Base-by-base conservation (phyloP, 2,329 filamentous ascomycete genomes). In the Fusarium sp. region DNA sequence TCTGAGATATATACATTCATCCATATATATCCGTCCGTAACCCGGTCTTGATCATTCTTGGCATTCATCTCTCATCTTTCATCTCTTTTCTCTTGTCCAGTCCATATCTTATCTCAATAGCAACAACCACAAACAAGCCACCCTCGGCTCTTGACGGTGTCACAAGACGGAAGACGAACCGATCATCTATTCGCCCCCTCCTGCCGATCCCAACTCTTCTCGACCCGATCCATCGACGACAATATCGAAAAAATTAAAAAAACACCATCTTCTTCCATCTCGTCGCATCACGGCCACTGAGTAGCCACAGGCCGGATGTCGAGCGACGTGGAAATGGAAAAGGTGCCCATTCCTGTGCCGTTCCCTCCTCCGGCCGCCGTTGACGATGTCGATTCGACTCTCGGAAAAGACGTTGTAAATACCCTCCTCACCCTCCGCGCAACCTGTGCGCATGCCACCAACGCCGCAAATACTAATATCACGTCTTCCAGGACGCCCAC, bases 331-430 rank as follows among this genome's bases (percentile, higher is more conserved):
- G 67, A 70, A 39, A 75, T 69, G 65, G 67, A 73, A 36, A 74
- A 75, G 66, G 66, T 72, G 26, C 67, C 69, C 31, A 73, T 77
- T 33, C 71, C 72, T 15, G 65, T 77, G 60, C 76, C 71, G 31
- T 78, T 74, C 47, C 76, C 76, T 59, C 76, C 76, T 72, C 76
- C 76, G 48, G 75, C 77, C 45, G 76, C 69, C 47, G 69, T 75
- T 54, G 76, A 78, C 57, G 77, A 78, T 63, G 72, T 78, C 57
- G 77, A 78, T 52, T 78, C 77, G 9, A 78, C 75, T 38, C 64
- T 78, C 33, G 63, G 68, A 24, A 78, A 78, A 67, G 73, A 75
- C 57, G 72, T 75, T 66, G 73, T 78, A 72, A 68, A 60, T 55
- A 47, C 48, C 44, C 42, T 47, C 41, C 39, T 64, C 36, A 24